phyloP scores from a whole-genome alignment of 176 grass and related monocot species.

The Hordeum marinum region DNA sequence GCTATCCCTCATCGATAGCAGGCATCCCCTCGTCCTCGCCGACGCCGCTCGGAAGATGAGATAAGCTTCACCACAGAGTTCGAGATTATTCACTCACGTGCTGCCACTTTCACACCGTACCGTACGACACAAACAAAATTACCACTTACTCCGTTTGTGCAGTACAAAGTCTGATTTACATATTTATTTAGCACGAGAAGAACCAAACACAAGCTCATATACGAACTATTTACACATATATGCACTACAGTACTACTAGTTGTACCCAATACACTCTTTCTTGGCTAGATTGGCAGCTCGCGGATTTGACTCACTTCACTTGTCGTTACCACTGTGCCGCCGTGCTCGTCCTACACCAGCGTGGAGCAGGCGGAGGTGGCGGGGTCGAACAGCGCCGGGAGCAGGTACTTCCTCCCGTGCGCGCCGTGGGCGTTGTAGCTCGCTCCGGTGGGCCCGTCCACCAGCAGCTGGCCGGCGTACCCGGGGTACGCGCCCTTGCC shows the following conservation, averaged over 20 bases:
- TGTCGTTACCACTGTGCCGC: not conserved
- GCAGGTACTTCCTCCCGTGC: slow-evolving; percentile 50
- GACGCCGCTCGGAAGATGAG: not conserved
- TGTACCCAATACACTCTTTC: not conserved
- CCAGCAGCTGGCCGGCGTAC: slow-evolving; percentile 48
- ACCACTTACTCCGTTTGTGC: not conserved
- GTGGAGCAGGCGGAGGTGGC: slow-evolving; percentile 47
- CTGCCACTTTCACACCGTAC: not conserved
- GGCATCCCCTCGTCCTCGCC: not conserved
- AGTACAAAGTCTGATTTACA: not conserved
- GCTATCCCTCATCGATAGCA: not conserved
- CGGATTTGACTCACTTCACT: not conserved
- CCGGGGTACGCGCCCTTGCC: slow-evolving; percentile 62
- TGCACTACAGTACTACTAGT: not conserved
- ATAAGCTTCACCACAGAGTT: not conserved
- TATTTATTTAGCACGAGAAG: not conserved
- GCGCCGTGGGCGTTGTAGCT: slow-evolving; percentile 64
- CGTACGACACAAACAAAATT: not conserved
- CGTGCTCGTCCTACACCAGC: slow-evolving; percentile 29
- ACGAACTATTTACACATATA: not conserved
- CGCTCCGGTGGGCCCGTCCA: slow-evolving; percentile 42
- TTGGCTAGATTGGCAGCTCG: not conserved
- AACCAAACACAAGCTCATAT: not conserved
- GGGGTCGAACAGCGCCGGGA: slow-evolving; percentile 59
- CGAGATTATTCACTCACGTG: not conserved